Conservation (phyloP, 495 filamentous ascomycete species). For the Trichoderma parareesei region DNA sequence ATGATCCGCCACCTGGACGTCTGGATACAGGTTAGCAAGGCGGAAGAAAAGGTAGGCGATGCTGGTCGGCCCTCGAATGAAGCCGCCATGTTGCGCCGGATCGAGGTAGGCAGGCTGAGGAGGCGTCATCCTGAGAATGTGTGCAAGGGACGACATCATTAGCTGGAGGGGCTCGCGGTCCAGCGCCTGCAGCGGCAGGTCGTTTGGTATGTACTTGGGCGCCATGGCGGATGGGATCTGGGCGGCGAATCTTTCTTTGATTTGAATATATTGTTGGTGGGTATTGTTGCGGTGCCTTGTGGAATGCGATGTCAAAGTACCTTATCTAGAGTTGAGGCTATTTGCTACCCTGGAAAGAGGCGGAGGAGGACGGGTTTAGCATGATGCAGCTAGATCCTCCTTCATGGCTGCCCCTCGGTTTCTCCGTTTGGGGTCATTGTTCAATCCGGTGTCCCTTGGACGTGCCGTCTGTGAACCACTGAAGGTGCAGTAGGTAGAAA, state of each 20-base stretch:
- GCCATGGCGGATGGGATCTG: neutral
- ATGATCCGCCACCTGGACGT: slow-evolving; percentile 36
- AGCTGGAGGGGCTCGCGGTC: slow-evolving; percentile 10
- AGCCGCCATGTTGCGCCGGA: slow-evolving; percentile 24
- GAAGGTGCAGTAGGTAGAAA: no score
- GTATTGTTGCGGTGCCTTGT: no score
- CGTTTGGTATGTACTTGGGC: slow-evolving; percentile 8
- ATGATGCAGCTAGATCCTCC: neutral
- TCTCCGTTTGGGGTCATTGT: no score
- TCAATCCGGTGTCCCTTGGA: no score
- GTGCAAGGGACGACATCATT: slow-evolving; percentile 22
- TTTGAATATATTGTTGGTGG: no score
- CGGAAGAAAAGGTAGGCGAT: slow-evolving; percentile 53
- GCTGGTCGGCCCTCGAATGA: slow-evolving; percentile 52
- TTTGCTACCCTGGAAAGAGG: neutral
- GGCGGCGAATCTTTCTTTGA: neutral
- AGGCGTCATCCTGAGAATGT: slow-evolving; percentile 25
- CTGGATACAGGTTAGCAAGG: slow-evolving; percentile 18
- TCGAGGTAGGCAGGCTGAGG: slow-evolving; percentile 16
- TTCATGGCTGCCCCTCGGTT: neutral
- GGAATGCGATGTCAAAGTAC: no score
- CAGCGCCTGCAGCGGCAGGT: neutral
- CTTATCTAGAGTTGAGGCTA: no score
- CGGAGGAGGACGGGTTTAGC: neutral
- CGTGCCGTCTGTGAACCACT: no score